phyloP scores from a whole-genome alignment of 192 early-diverging fungal species.

The Entomortierella beljakovae region DNA sequence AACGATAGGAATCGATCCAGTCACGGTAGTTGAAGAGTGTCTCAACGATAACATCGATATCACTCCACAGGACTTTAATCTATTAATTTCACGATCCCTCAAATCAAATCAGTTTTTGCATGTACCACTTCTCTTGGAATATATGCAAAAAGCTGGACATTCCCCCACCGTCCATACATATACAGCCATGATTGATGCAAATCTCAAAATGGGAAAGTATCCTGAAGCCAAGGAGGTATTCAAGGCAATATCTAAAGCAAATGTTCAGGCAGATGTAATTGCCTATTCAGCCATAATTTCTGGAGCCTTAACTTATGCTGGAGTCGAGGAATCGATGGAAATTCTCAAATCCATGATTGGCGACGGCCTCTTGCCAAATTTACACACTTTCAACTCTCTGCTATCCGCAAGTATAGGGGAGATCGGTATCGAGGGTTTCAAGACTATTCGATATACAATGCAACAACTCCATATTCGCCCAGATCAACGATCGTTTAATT shows the following conservation, averaged over 20 bases:
- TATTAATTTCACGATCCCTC: constrained; percentile 19
- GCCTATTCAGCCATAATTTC: constrained; percentile 47
- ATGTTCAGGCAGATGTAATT: constrained; percentile 48
- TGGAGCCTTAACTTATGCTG: constrained; percentile 16
- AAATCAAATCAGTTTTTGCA: constrained; percentile 21
- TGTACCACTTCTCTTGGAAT: constrained; percentile 3
- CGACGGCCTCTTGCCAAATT: constrained; percentile 41
- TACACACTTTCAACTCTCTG: constrained; percentile 42
- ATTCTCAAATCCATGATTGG: constrained; percentile 37
- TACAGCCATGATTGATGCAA: constrained; percentile 39
- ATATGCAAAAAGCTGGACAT: constrained; percentile 11
- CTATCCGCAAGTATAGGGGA: constrained; percentile 40
- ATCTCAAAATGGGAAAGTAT: constrained; percentile 49
- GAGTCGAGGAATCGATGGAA: constrained; percentile 33
- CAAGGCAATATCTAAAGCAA: constrained; percentile 33
- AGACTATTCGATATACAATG: constrained; percentile 39
- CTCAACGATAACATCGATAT: constrained; percentile 5
- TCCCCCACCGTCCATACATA: constrained; percentile 32
- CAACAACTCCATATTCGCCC: constrained; percentile 22
- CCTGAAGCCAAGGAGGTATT: constrained; percentile 41
- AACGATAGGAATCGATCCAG: constrained; percentile 5
- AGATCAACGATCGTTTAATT: constrained; percentile 43
- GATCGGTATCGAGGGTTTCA: constrained; percentile 18
- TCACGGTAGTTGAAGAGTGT: constrained; percentile 15
- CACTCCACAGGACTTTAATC: constrained; percentile 12